A percentile compares a stretch with the other conserved stretches of the same genome.
Conservation (phyloP, 1,284 basidiomycete species). For the Cronartium quercuum region DNA sequence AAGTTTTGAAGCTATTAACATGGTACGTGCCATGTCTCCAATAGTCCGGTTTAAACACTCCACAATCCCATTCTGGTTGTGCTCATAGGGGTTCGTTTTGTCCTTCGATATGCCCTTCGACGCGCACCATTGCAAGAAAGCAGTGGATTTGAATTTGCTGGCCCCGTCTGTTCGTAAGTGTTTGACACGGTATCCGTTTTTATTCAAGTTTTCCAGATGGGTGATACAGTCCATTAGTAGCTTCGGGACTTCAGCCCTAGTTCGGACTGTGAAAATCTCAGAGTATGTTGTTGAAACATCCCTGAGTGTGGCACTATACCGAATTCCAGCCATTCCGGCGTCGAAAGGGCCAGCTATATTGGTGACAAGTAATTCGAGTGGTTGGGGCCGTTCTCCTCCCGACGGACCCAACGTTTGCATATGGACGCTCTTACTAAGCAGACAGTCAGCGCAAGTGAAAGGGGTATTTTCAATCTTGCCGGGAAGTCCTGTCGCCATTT, state of each 20-base stretch:
- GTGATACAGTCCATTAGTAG: neutral
- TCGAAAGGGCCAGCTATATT: constrained; percentile 6
- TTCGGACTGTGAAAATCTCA: too few species aligned
- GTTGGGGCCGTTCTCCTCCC: too few species aligned
- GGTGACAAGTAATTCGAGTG: neutral
- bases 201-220: neutral
- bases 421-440: too few species aligned
- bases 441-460: neutral
- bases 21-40: neutral
- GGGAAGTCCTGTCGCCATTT: neutral
- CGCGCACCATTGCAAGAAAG: neutral
- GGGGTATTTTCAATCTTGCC: neutral
- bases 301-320: neutral
- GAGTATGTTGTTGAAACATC: neutral
- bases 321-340: neutral
- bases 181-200: neutral
- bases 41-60: neutral
- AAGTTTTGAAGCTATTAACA: neutral
- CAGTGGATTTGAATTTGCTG: neutral
- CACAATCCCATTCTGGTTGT: neutral
- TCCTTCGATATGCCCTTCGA: neutral
- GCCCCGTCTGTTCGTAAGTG: neutral
- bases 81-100: neutral
- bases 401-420: too few species aligned
- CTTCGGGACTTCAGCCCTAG: neutral